Evolutionary conservation across 768 basidiomycete species (phyloP).

Genomic region (Inosperma sp.): DNA sequence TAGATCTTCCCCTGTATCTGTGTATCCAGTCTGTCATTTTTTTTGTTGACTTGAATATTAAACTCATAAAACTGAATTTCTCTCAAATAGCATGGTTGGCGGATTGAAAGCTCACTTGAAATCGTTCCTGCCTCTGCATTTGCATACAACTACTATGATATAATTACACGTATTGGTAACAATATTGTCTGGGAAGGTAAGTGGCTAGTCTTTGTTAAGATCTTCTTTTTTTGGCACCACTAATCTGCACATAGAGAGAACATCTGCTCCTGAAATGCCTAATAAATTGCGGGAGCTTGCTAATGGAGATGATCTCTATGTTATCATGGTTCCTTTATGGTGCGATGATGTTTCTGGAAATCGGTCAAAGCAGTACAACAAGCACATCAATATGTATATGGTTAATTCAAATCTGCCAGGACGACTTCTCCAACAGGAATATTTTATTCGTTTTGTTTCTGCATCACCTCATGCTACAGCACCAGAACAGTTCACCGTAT

Average conservation of each 20-base stretch:
- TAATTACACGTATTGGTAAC: neutral
- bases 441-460: conserved; percentile 19
- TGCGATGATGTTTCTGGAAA: conserved; percentile 23
- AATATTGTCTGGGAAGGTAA: neutral
- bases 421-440: conserved; percentile 29
- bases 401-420: conserved; percentile 25
- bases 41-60: too few species aligned
- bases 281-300: conserved; percentile 24
- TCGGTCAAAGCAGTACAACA: conserved; percentile 29
- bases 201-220: neutral
- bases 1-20: neutral
- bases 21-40: neutral
- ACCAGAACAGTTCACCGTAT: conserved; percentile 27
- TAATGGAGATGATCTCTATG: conserved; percentile 22
- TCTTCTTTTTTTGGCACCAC: too few species aligned
- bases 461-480: conserved; percentile 24
- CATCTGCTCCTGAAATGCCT: conserved; percentile 22
- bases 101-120: neutral
- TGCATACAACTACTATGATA: neutral
- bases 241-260: neutral
- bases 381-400: conserved; percentile 31
- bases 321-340: neutral
- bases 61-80: too few species aligned
- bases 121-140: neutral
- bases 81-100: neutral